Evolutionary conservation across 2,329 filamentous ascomycete genomes (phyloP).

Genomic region (Beauveria caledonica): DNA sequence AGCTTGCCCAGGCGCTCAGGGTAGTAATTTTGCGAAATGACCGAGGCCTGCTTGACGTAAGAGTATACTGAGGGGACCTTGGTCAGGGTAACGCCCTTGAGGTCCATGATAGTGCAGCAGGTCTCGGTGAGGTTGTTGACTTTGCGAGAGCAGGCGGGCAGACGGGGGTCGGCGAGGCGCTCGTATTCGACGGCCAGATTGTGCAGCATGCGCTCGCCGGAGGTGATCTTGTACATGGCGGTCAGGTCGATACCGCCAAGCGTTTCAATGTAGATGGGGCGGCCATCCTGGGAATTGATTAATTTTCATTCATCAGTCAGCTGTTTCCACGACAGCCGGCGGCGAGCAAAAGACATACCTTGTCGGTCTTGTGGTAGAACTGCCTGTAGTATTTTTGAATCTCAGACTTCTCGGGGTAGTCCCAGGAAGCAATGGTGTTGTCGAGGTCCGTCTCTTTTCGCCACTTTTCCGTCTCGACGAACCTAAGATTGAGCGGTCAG

Average conservation of each 20-base stretch:
- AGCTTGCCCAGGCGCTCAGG: constrained; percentile 92
- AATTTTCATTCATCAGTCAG: not conserved
- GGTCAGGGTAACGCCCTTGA: constrained; percentile 83
- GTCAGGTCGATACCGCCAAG: constrained; percentile 86
- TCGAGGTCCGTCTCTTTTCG: constrained; percentile 79
- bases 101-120: constrained; percentile 96
- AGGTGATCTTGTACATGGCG: constrained; percentile 89
- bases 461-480: constrained; percentile 85
- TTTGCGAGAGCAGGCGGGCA: constrained; percentile 93
- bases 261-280: constrained; percentile 94
- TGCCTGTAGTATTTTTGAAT: constrained; percentile 92
- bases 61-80: constrained; percentile 78
- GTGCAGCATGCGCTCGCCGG: constrained; percentile 84
- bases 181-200: constrained; percentile 98
- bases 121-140: constrained; percentile 85
- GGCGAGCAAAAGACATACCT: constrained; percentile 36
- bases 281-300: constrained; percentile 61
- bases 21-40: constrained; percentile 97
- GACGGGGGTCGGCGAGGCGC: constrained; percentile 83
- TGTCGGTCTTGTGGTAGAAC: constrained; percentile 97
- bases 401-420: constrained; percentile 76
- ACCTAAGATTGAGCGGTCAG: constrained; percentile 49
- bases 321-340: not conserved
- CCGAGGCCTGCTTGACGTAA: constrained; percentile 78
- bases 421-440: constrained; percentile 69